Conservation (phyloP, 441 rosid genomes). For the Kokia cookei region DNA sequence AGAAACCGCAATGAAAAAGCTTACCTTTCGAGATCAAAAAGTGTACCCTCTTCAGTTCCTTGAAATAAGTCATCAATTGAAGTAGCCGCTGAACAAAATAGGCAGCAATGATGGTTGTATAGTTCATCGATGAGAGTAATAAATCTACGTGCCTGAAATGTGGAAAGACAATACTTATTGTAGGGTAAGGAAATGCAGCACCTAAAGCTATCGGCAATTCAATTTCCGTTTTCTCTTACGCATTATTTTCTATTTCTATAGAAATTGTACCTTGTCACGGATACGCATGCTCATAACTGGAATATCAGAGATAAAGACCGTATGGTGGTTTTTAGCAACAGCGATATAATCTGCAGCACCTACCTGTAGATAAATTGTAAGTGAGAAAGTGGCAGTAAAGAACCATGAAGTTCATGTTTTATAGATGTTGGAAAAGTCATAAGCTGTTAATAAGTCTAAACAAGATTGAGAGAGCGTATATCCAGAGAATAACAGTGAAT, state of each 20-base stretch:
- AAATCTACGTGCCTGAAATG: slow-evolving; percentile 84
- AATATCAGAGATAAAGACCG: slow-evolving; percentile 70
- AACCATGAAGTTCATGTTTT: background rate
- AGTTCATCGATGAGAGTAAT: slow-evolving; percentile 89
- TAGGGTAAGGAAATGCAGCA: background rate
- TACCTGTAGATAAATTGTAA: slow-evolving; percentile 30
- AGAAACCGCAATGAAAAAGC: background rate
- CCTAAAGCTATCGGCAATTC: background rate
- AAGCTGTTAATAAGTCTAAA: background rate
- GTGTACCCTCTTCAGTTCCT: slow-evolving; percentile 92
- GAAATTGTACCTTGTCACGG: slow-evolving; percentile 68
- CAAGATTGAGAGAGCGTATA: background rate
- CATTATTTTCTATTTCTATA: background rate
- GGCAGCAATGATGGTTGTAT: slow-evolving; percentile 86
- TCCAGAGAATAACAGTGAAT: background rate
- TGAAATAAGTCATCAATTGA: slow-evolving; percentile 87
- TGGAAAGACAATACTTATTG: background rate
- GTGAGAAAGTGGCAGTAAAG: background rate
- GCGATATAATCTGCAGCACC: slow-evolving; percentile 98
- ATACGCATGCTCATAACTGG: slow-evolving; percentile 84
- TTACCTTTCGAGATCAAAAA: slow-evolving; percentile 82
- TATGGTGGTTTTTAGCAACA: slow-evolving; percentile 70
- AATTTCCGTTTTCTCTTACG: background rate
- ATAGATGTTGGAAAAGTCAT: background rate
- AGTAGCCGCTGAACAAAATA: slow-evolving; percentile 60